A percentile compares a stretch with the other conserved stretches of the same genome.
Evolutionary conservation across 768 basidiomycete genomes (phyloP).

Genomic region (Hydnum rufescens): DNA sequence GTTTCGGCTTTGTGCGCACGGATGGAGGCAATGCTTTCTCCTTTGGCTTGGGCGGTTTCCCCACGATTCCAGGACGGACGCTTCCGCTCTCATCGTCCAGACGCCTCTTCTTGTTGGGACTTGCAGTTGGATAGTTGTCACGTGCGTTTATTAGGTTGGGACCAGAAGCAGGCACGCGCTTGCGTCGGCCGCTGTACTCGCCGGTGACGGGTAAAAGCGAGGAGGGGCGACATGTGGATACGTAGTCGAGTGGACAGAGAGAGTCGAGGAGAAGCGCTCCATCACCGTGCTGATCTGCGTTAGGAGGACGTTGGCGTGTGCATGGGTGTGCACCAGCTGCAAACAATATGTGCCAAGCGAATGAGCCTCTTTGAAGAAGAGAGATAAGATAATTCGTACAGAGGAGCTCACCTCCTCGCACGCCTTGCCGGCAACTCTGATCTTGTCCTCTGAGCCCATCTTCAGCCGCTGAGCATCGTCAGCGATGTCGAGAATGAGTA

Average conservation of each 20-base stretch:
- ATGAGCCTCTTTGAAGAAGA: background rate
- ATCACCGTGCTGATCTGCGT: slow-evolving; percentile 8
- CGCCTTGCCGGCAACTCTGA: slow-evolving; percentile 79
- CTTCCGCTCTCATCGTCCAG: slow-evolving; percentile 5
- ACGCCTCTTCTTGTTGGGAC: slow-evolving; percentile 4
- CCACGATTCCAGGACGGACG: no score
- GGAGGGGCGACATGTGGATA: slow-evolving; percentile 11
- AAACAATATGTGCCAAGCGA: background rate
- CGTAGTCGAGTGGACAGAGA: slow-evolving; percentile 7
- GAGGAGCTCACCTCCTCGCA: slow-evolving; percentile 61
- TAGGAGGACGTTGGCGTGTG: background rate
- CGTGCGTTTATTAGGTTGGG: background rate
- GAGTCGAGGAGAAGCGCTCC: slow-evolving; percentile 1
- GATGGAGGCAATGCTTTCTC: background rate
- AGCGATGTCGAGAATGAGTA: slow-evolving; percentile 78
- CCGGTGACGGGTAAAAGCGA: slow-evolving; percentile 6
- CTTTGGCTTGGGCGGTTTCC: background rate
- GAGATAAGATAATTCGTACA: slow-evolving; percentile 13
- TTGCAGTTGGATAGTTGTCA: background rate
- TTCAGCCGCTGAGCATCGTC: slow-evolving; percentile 84
- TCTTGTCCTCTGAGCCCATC: slow-evolving; percentile 94
- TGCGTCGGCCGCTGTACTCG: slow-evolving; percentile 6
- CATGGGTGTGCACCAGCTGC: slow-evolving; percentile 3
- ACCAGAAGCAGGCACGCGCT: slow-evolving; percentile 2
- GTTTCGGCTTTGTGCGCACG: no score